Percentiles rank a stretch among this genome's conserved stretches.
phyloP scores from a whole-genome alignment of 345 rosid genomes.

The Salix caprea region DNA sequence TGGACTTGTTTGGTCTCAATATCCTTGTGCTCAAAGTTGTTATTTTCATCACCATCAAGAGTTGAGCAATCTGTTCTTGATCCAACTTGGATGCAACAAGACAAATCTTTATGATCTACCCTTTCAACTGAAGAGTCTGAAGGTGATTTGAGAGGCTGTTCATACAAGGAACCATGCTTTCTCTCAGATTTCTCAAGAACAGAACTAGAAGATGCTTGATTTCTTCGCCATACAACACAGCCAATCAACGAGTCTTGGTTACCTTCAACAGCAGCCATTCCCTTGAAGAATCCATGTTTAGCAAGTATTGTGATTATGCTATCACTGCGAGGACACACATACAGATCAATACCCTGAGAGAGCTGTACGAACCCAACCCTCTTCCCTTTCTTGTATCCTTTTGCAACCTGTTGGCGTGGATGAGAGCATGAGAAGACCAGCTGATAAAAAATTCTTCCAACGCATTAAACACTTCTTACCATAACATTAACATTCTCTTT shows the following conservation, averaged over 20 bases:
- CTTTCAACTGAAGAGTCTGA: slow-evolving; percentile 4
- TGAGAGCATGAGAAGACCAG: background rate
- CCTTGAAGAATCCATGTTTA: slow-evolving; percentile 38
- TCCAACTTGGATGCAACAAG: slow-evolving; percentile 8
- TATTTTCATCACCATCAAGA: background rate
- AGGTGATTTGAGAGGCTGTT: slow-evolving; percentile 9
- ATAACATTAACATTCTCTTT: background rate
- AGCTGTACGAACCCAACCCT: slow-evolving; percentile 32
- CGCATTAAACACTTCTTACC: too few species aligned
- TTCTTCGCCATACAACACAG: slow-evolving; percentile 35
- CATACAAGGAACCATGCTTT: slow-evolving; percentile 8
- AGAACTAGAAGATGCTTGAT: slow-evolving; percentile 5
- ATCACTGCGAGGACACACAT: slow-evolving; percentile 30
- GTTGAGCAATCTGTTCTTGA: background rate
- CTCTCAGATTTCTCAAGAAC: slow-evolving; percentile 10
- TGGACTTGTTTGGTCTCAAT: background rate
- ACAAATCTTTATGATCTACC: background rate
- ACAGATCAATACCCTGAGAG: slow-evolving; percentile 30
- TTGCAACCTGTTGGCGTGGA: slow-evolving; percentile 20
- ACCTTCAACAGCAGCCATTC: slow-evolving; percentile 29
- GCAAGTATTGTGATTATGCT: slow-evolving; percentile 35
- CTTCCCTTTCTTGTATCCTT: slow-evolving; percentile 25
- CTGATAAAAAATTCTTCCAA: background rate
- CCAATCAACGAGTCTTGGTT: slow-evolving; percentile 22
- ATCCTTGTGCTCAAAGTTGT: slow-evolving; percentile 5